Evolutionary conservation across 2,329 filamentous ascomycete genomes (phyloP).

Genomic region (Thelonectria olida): DNA sequence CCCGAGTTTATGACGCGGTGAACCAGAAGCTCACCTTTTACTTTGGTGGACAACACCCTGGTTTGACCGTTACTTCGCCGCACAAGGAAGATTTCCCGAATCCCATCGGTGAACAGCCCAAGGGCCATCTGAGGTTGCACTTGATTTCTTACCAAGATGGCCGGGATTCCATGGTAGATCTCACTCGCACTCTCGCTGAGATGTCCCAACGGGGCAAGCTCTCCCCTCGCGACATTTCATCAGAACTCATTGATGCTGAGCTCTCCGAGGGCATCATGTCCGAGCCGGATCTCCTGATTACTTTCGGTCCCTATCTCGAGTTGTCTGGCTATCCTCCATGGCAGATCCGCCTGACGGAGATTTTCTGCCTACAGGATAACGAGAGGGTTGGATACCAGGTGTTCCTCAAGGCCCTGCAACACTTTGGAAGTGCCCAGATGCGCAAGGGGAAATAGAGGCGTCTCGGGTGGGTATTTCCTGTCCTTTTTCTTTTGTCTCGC

Average conservation of each 20-base stretch:
- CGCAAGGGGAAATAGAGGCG: slow-evolving; percentile 72
- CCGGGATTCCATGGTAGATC: slow-evolving; percentile 90
- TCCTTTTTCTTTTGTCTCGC: slow-evolving; percentile 10
- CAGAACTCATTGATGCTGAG: slow-evolving; percentile 89
- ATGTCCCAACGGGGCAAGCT: slow-evolving; percentile 95
- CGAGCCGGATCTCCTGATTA: slow-evolving; percentile 88
- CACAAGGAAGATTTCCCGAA: slow-evolving; percentile 51
- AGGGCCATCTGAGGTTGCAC: slow-evolving; percentile 67
- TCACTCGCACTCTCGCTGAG: slow-evolving; percentile 91
- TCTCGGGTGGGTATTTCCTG: not conserved
- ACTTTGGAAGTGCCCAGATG: slow-evolving; percentile 89
- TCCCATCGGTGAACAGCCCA: slow-evolving; percentile 40
- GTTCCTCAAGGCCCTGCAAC: slow-evolving; percentile 85
- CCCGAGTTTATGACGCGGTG: slow-evolving; percentile 83
- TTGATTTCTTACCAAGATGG: slow-evolving; percentile 90
- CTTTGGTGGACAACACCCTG: slow-evolving; percentile 80
- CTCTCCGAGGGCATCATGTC: slow-evolving; percentile 81
- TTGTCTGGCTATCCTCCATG: slow-evolving; percentile 94
- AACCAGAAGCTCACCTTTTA: slow-evolving; percentile 84
- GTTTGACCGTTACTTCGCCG: slow-evolving; percentile 66
- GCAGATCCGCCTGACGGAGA: slow-evolving; percentile 95
- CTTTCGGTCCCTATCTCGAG: slow-evolving; percentile 86
- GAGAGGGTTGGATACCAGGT: slow-evolving; percentile 92
- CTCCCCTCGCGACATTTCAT: slow-evolving; percentile 80
- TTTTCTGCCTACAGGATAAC: slow-evolving; percentile 82